Percentiles rank a stretch among this genome's conserved stretches.
Conservation (phyloP, 768 basidiomycete genomes). For the Austroboletus festivus region DNA sequence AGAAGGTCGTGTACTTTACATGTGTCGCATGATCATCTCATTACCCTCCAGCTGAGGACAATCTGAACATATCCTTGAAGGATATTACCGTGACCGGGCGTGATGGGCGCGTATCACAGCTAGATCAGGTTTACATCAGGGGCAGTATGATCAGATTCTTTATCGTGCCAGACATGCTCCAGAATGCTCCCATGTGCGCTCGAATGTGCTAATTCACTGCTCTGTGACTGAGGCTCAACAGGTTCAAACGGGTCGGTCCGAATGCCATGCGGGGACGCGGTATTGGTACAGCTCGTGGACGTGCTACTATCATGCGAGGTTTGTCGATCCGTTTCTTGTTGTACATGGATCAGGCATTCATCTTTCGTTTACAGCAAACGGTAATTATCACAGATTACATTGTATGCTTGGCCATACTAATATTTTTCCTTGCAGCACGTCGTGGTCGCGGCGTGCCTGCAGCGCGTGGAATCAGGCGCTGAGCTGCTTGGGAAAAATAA, state of each 20-base stretch:
- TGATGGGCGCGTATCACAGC: slow-evolving; percentile 96
- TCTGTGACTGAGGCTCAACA: slow-evolving; percentile 33
- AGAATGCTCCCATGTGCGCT: slow-evolving; percentile 96
- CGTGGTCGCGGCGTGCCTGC: slow-evolving; percentile 82
- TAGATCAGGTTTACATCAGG: slow-evolving; percentile 98
- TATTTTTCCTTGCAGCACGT: slow-evolving; percentile 52
- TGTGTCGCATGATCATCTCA: slow-evolving; percentile 15
- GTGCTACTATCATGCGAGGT: slow-evolving; percentile 99
- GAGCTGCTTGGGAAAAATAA: slow-evolving; percentile 26
- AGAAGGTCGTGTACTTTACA: slow-evolving; percentile 56
- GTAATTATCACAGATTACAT: slow-evolving; percentile 37
- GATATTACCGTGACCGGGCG: slow-evolving; percentile 98
- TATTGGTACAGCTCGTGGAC: slow-evolving; percentile 98
- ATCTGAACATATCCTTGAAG: slow-evolving; percentile 92
- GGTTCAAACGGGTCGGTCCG: slow-evolving; percentile 98
- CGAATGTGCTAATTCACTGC: not conserved
- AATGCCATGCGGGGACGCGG: slow-evolving; percentile 98
- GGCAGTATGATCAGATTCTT: slow-evolving; percentile 98
- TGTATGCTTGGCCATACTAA: slow-evolving; percentile 13
- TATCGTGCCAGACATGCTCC: slow-evolving; percentile 98
- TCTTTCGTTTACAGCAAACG: slow-evolving; percentile 59
- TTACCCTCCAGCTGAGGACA: slow-evolving; percentile 83
- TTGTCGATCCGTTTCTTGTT: slow-evolving; percentile 28
- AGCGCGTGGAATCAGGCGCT: slow-evolving; percentile 79
- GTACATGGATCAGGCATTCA: slow-evolving; percentile 15